These are phyloP conservation scores for Tuber calosporum DNA, from an alignment of 495 filamentous ascomycete genomes.

Conservation along the genomic window DNA sequence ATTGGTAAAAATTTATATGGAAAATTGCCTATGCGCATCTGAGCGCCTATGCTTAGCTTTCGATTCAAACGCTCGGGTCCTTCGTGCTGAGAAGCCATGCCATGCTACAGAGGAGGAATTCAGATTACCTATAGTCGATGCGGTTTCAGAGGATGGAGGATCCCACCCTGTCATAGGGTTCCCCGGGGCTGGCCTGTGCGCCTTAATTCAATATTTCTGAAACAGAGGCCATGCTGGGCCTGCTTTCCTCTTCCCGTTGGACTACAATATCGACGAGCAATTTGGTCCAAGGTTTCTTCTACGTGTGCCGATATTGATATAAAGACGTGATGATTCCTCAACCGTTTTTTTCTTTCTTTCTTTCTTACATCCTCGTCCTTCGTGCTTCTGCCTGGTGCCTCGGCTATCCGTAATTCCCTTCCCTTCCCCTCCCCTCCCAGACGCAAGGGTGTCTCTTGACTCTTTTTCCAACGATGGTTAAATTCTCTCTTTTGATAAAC, in stretches of 20 bases:
- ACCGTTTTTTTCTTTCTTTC: background rate
- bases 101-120: no score
- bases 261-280: background rate
- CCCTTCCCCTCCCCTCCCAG: background rate
- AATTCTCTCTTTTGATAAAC: background rate
- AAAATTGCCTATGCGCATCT: no score
- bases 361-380: background rate
- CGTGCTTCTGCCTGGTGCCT: background rate
- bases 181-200: background rate
- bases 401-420: background rate
- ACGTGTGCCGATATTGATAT: background rate
- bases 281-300: background rate
- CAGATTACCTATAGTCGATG: background rate
- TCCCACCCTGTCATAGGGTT: background rate
- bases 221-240: background rate
- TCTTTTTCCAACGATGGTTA: background rate
- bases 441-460: background rate
- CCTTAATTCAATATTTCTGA: background rate
- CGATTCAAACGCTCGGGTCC: no score
- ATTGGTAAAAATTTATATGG: no score
- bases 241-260: background rate
- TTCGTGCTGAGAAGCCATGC: no score
- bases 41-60: no score
- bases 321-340: background rate
- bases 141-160: background rate